These are phyloP conservation scores for Sporothrix brasiliensis DNA, from an alignment of 2,329 filamentous ascomycete genomes.

Conservation along the genomic window DNA sequence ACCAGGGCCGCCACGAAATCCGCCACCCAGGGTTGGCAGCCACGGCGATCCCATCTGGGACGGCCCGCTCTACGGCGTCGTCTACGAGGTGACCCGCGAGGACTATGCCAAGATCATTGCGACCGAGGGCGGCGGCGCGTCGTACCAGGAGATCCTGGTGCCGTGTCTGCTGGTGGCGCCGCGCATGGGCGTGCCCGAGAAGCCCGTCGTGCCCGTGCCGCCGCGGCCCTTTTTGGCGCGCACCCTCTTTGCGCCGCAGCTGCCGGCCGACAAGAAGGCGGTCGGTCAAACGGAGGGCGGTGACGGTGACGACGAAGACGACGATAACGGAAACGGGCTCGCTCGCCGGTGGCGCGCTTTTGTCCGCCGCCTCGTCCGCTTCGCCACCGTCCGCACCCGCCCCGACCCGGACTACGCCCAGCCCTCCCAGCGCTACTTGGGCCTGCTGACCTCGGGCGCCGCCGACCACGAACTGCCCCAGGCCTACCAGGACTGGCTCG, in stretches of 20 bases:
- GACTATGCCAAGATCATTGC: conserved; percentile 87
- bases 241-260: conserved; percentile 73
- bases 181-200: conserved; percentile 62
- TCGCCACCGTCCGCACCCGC: conserved; percentile 54
- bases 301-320: conserved; percentile 29
- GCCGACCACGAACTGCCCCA: conserved; percentile 76
- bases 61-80: conserved; percentile 85
- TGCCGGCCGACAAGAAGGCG: conserved; percentile 44
- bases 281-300: too few species aligned
- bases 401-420: conserved; percentile 75
- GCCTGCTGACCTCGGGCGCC: conserved; percentile 77
- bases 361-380: conserved; percentile 44
- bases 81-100: conserved; percentile 84
- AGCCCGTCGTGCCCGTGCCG: conserved; percentile 59
- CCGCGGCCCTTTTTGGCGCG: conserved; percentile 75
- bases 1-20: conserved; percentile 9
- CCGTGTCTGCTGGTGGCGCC: conserved; percentile 70
- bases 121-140: conserved; percentile 82
- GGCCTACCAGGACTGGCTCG: conserved; percentile 76
- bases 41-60: conserved; percentile 66
- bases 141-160: conserved; percentile 83
- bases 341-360: conserved; percentile 46
- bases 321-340: conserved; percentile 34
- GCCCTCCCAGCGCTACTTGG: conserved; percentile 80
- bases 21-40: neutral